A percentile compares a stretch with the other conserved stretches of the same genome.
phyloP scores from a whole-genome alignment of 139 green algal species.

The Volvox reticuliferus region DNA sequence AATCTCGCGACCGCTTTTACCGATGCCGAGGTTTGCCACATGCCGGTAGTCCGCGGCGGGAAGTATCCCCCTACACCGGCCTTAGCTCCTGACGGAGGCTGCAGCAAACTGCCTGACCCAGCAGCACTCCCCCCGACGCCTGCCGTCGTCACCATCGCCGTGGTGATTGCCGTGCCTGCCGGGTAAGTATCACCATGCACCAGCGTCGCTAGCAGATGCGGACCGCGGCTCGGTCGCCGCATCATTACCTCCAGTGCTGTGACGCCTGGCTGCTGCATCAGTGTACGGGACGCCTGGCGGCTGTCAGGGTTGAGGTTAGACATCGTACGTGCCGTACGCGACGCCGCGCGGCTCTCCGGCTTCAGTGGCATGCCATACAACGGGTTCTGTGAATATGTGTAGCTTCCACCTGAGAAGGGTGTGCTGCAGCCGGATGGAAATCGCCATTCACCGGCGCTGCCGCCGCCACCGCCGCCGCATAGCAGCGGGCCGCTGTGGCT shows the following conservation, averaged over 20 bases:
- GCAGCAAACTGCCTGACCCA: background rate
- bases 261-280: background rate
- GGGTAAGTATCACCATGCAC: background rate
- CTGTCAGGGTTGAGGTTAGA: slow-evolving; percentile 39
- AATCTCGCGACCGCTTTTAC: too few relatives aligned
- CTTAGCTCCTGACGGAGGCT: too few relatives aligned
- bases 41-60: background rate
- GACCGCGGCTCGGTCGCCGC: background rate
- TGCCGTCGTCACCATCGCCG: background rate
- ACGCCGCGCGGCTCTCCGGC: slow-evolving; percentile 16
- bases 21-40: background rate
- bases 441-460: background rate
- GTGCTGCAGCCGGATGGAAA: slow-evolving; percentile 15
- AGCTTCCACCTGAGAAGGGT: background rate
- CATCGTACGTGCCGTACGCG: slow-evolving; percentile 31
- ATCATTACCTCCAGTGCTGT: background rate
- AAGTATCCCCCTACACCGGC: background rate
- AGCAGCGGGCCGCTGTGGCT: slow-evolving; percentile 14
- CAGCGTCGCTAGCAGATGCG: background rate
- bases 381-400: slow-evolving; percentile 17
- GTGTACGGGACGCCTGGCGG: slow-evolving; percentile 13
- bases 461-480: background rate
- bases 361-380: background rate
- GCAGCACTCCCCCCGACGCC: too few relatives aligned
- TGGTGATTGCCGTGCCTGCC: background rate